Percentiles rank a stretch among this genome's conserved stretches.
Evolutionary conservation across 139 green algal species (phyloP).

Genomic region (Zygnema cylindricum): DNA sequence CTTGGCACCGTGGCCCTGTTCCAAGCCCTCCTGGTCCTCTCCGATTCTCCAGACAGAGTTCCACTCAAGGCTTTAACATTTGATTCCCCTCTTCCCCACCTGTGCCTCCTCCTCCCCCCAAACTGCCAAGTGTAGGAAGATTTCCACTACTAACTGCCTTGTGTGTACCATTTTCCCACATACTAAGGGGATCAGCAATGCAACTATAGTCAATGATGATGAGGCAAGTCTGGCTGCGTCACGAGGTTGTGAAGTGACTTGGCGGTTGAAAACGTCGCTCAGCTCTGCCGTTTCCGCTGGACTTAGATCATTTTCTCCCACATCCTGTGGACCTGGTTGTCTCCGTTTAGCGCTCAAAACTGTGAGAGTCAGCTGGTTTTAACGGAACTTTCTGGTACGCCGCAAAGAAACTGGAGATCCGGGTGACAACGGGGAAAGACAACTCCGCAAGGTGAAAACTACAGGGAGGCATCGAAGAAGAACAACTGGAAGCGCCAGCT

Average conservation of each 20-base stretch:
- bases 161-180: slow-evolving; percentile 5
- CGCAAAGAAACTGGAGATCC: too few species aligned
- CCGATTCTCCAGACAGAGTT: slow-evolving; percentile 38
- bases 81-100: not conserved
- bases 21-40: not conserved
- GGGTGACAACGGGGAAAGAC: too few species aligned
- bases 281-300: slow-evolving; percentile 19
- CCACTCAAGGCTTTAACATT: not conserved
- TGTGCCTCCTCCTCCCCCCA: not conserved
- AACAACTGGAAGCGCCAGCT: too few species aligned
- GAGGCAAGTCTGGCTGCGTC: slow-evolving; percentile 36
- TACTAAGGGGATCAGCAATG: slow-evolving; percentile 3
- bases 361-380: slow-evolving; percentile 28
- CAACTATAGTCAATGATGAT: slow-evolving; percentile 49
- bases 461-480: too few species aligned
- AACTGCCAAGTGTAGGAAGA: not conserved
- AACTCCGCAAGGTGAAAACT: too few species aligned
- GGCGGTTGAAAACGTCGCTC: slow-evolving; percentile 29
- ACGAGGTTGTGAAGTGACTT: slow-evolving; percentile 39
- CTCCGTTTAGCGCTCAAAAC: slow-evolving; percentile 28
- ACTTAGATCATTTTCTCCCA: not conserved
- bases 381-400: too few species aligned
- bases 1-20: not conserved
- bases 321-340: not conserved
- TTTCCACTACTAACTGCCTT: too few species aligned